Percentiles rank a stretch among this genome's conserved stretches.
These are phyloP conservation scores for Umbelopsis sp. DNA, from an alignment of 192 early-diverging fungal species.

Conservation along the genomic window DNA sequence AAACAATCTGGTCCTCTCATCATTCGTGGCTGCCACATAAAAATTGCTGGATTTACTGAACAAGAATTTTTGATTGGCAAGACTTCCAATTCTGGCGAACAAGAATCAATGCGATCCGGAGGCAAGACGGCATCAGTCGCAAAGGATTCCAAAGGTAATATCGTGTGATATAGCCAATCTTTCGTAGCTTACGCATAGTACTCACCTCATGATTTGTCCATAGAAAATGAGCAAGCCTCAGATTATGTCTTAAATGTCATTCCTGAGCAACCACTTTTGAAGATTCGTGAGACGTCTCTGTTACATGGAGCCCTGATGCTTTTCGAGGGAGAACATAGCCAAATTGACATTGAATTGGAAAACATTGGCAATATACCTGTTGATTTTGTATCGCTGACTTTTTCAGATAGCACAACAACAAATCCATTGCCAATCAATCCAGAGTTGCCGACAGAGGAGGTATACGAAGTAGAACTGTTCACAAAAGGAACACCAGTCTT, in stretches of 20 bases:
- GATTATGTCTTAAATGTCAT: constrained; percentile 53
- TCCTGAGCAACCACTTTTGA: constrained; percentile 65
- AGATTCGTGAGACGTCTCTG: constrained; percentile 63
- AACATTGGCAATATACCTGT: constrained; percentile 77
- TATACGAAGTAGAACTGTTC: constrained; percentile 77
- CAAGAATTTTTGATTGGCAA: constrained; percentile 52
- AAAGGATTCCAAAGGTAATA: background rate
- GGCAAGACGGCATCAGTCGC: background rate
- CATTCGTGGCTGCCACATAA: constrained; percentile 63
- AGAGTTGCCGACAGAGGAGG: constrained; percentile 64
- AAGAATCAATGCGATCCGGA: background rate
- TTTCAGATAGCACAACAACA: constrained; percentile 53
- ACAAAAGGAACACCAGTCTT: constrained; percentile 59
- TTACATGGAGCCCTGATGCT: constrained; percentile 75
- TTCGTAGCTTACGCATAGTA: background rate
- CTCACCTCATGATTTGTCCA: background rate
- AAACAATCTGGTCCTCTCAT: constrained; percentile 58
- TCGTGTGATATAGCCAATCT: background rate
- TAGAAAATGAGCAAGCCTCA: background rate
- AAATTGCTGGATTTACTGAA: constrained; percentile 56
- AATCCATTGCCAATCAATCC: constrained; percentile 36
- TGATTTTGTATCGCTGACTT: constrained; percentile 66
- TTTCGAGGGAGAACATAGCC: constrained; percentile 79
- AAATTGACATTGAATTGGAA: constrained; percentile 64
- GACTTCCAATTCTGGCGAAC: background rate